Percentiles rank a stretch among this genome's conserved stretches.
phyloP scores from a whole-genome alignment of 2,329 filamentous ascomycete species.

The Periconia digitata region DNA sequence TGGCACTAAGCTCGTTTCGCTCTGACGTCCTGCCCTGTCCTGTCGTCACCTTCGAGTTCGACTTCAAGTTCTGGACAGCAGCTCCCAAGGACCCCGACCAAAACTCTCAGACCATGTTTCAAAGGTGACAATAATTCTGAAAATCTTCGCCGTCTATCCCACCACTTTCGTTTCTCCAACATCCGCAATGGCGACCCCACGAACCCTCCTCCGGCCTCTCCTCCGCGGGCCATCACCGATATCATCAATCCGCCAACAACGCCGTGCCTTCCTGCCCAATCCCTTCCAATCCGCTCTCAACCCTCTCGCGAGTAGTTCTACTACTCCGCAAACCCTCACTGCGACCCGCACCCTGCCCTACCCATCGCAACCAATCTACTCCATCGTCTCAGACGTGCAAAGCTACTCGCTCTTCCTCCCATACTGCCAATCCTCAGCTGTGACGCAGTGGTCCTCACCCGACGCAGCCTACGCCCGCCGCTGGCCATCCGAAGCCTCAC shows the following conservation, averaged over 20 bases:
- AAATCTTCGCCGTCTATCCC: not conserved
- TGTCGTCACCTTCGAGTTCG: too few species aligned
- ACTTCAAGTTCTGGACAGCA: too few species aligned
- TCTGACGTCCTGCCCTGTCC: too few species aligned
- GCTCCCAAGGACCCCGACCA: too few species aligned
- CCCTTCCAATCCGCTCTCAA: constrained; percentile 49
- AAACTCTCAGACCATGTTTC: constrained; percentile 13
- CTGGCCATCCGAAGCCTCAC: constrained; percentile 74
- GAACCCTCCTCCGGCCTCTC: constrained; percentile 46
- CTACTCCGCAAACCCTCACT: constrained; percentile 63
- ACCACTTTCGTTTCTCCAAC: not conserved
- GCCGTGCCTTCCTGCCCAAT: constrained; percentile 49
- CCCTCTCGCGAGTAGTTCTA: constrained; percentile 29
- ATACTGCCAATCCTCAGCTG: constrained; percentile 76
- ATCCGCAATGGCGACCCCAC: constrained; percentile 26
- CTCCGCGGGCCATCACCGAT: constrained; percentile 21
- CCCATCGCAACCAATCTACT: constrained; percentile 70
- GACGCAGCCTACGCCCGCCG: constrained; percentile 50
- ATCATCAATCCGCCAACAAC: constrained; percentile 13
- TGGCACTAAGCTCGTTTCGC: constrained; percentile 5
- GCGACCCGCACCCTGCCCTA: constrained; percentile 79
- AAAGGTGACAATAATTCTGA: constrained; percentile 13
- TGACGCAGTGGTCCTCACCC: constrained; percentile 71
- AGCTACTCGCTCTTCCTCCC: constrained; percentile 83
- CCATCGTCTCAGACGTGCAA: constrained; percentile 83